Evolutionary conservation across 805 yeast genomes (phyloP).

Genomic region (Ogataea henricii): DNA sequence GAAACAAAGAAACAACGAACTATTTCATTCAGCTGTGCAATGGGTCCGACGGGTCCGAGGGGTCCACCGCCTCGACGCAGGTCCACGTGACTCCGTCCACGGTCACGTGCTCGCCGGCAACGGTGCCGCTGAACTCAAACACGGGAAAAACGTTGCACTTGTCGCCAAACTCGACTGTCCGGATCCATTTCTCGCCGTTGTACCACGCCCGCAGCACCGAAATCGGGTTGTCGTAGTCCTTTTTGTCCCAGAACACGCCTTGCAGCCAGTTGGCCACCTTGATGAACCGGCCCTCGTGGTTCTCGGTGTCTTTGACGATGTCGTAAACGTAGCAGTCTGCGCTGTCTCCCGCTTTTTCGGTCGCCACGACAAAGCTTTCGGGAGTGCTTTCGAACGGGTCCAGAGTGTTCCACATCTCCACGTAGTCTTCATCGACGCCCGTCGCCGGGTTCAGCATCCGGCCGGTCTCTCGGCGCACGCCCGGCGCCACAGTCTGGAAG

Average conservation of each 20-base stretch:
- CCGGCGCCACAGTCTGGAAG: conserved; percentile 40
- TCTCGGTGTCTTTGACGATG: conserved; percentile 26
- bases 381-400: conserved; percentile 41
- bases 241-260: conserved; percentile 43
- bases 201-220: conserved; percentile 22
- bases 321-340: conserved; percentile 26
- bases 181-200: conserved; percentile 14
- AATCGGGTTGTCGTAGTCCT: conserved; percentile 28
- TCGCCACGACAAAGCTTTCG: not conserved
- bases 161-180: conserved; percentile 22
- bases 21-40: no score
- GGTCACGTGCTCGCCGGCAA: conserved; percentile 13
- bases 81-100: conserved; percentile 24
- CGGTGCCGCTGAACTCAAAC: conserved; percentile 7
- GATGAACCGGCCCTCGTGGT: conserved; percentile 46
- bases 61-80: conserved; percentile 20
- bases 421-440: conserved; percentile 43
- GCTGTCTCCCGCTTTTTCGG: conserved; percentile 6
- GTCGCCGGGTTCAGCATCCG: conserved; percentile 48
- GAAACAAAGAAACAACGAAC: conserved; percentile 5
- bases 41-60: no score
- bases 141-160: conserved; percentile 17
- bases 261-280: conserved; percentile 54
- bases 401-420: conserved; percentile 57
- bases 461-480: conserved; percentile 53